These are phyloP conservation scores for Penicillium concentricum DNA, from an alignment of 2,329 filamentous ascomycete genomes.

Conservation along the genomic window DNA sequence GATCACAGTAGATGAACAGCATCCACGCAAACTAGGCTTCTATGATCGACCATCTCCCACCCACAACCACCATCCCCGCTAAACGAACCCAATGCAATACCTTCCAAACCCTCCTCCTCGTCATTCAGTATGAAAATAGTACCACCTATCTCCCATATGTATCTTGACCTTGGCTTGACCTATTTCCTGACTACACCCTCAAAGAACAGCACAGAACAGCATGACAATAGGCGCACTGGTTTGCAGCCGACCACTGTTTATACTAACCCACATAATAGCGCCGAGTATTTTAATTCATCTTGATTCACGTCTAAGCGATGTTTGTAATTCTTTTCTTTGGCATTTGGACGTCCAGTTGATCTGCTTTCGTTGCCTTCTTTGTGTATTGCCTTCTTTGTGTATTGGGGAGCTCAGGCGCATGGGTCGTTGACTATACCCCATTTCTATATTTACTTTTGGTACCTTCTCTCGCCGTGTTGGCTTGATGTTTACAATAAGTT, in stretches of 20 bases:
- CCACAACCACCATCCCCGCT: neutral
- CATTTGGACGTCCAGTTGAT: neutral
- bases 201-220: neutral
- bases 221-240: constrained; percentile 4
- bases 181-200: neutral
- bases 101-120: neutral
- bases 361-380: neutral
- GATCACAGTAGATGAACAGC: constrained; percentile 12
- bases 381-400: neutral
- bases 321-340: neutral
- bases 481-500: neutral
- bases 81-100: neutral
- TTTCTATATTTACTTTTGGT: neutral
- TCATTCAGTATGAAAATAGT: neutral
- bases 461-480: neutral
- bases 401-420: constrained; percentile 7
- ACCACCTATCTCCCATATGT: neutral
- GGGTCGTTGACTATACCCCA: neutral
- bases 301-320: neutral
- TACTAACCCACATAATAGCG: constrained; percentile 11
- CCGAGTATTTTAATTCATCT: neutral
- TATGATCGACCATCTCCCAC: neutral
- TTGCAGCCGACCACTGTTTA: neutral
- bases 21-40: neutral
- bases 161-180: constrained; percentile 3